Evolutionary conservation across 2,329 filamentous ascomycete species (phyloP), one percentile per base, ranked within the genome.

Genomic region (Clathrospora elynae): DNA sequence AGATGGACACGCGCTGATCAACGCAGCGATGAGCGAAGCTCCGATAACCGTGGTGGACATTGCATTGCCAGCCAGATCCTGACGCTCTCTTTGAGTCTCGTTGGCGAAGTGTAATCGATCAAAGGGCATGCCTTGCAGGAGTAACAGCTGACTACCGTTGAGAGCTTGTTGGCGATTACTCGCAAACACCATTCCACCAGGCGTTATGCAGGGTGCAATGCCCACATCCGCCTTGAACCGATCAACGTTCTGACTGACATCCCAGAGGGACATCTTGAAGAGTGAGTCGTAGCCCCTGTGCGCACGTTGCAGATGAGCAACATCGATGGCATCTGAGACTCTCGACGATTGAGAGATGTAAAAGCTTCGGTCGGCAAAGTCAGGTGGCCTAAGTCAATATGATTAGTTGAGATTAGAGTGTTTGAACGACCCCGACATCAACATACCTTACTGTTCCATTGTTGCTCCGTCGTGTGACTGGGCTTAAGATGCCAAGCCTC

Each of bases 11-110:
- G 66, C 16, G 67, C 61, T 24, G 4, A 83, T 76, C 1, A 91
- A 64, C 0, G 81, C 77, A 1, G 81, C 73, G 2, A 88, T 57
- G 1, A 87, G 76, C 0, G 80, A 79, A 2, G 79, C 75, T 2
- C 84, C 85, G 7, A 90, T 81, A 1, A 90, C 85, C 0, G 87
- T 86, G 0, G 82, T 82, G 1, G 80, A 83, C 88, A 92, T 92
- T 0, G 88, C 88, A 62, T 93, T 92, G 0, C 88, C 88, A 2
- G 86, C 86, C 2, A 92, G 71, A 51, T 90, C 82, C 49, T 85
- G 81, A 2, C 88, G 72, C 12, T 90, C 67, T 1, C 62, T 49
- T 19, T 71, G 35, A 0, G 76, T 79, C 55, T 91, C 84, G 6
- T 78, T 77, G 0, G 80, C 83, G n/a, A 90, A 75, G 1, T 82